Base-by-base conservation (phyloP, 306 rosid species). In the Urtica urens region DNA sequence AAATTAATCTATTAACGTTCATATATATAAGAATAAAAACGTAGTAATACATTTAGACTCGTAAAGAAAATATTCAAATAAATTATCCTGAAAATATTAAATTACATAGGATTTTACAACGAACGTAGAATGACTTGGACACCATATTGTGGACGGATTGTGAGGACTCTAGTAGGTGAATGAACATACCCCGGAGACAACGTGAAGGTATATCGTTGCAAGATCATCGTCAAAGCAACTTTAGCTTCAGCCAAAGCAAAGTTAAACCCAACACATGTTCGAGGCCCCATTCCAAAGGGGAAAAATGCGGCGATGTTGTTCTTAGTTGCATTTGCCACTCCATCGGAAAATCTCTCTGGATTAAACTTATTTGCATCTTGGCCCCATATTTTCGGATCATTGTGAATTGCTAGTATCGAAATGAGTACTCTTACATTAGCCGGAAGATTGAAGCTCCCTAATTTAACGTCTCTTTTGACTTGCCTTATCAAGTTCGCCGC, bases 381-480 rank as follows among this genome's bases (percentile, higher is more conserved):
- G 26, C 69, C 69, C 69, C 63, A 64, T 20, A 55, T 15, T 30
- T 55, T 16, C 28, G 63, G 52, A 8, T 64, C 63, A 48, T 55
- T 51, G 1, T 64, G 63, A 38, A 55, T 12, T 10, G 38, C 49
- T 16, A 64, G 7, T 30, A 8, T 35, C 17, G 63, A 24, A 1
- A 63, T 23, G 23, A 1, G 1, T 24, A 63, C 6, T 16, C 20
- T 25, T 1, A 63, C 27, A 22, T 48, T 29, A 10, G 69, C 57
- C 20, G 63, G 69, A 40, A 63, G 13, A 46, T 16, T 45, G 8
- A 34, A 48, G 2, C 49, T 29, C 15, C 63, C 57, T 14, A 64
- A 16, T 15, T 17, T 54, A n/a, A 31, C 39, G 8, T 64, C 25
- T 39, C 21, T 57, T 39, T 17, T 20, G 13, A 49, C 58, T 10